A percentile compares a stretch with the other conserved stretches of the same genome.
Conservation (phyloP, 2,329 filamentous ascomycete species). For the Colletotrichum destructivum region DNA sequence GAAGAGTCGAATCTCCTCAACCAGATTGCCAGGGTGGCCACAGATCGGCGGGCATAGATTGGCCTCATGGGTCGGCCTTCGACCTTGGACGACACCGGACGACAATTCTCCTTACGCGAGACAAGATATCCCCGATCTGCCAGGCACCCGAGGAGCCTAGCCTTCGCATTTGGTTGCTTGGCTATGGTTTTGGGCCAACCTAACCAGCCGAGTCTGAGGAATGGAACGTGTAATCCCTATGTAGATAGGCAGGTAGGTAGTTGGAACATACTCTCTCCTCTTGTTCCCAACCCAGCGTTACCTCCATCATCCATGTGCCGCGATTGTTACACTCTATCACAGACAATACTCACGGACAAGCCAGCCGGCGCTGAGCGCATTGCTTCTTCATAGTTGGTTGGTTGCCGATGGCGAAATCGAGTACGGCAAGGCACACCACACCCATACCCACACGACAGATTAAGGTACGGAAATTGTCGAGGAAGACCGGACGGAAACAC, state of each 20-base stretch:
- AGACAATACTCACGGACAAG: slow-evolving; percentile 22
- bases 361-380: background rate
- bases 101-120: slow-evolving; percentile 36
- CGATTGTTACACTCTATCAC: slow-evolving; percentile 38
- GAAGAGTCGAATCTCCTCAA: background rate
- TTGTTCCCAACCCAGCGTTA: background rate
- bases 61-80: slow-evolving; percentile 32
- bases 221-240: background rate
- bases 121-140: slow-evolving; percentile 27
- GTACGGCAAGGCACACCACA: slow-evolving; percentile 17
- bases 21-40: slow-evolving; percentile 38
- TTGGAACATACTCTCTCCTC: background rate
- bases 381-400: slow-evolving; percentile 12
- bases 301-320: slow-evolving; percentile 10
- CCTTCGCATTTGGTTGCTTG: background rate
- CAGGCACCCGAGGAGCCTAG: background rate
- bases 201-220: background rate
- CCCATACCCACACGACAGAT: background rate
- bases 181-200: background rate
- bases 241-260: background rate
- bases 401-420: slow-evolving; percentile 12
- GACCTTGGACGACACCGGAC: slow-evolving; percentile 34
- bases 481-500: slow-evolving; percentile 41
- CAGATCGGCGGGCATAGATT: slow-evolving; percentile 35
- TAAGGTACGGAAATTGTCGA: slow-evolving; percentile 27